phyloP scores from a whole-genome alignment of 805 yeast species.

The Clavispora phyllophila region DNA sequence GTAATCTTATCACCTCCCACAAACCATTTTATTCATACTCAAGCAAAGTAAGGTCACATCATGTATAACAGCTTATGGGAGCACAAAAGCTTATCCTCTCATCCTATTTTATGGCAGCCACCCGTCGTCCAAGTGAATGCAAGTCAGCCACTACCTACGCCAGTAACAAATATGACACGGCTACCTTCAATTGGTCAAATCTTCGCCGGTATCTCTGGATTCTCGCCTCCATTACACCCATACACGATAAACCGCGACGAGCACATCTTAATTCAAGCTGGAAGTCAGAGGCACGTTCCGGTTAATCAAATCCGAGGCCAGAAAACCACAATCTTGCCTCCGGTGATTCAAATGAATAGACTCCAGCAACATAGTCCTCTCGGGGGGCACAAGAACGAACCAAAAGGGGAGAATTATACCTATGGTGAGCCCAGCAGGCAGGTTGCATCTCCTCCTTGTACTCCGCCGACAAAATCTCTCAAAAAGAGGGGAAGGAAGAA shows the following conservation, averaged over 20 bases:
- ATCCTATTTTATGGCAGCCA: slow-evolving; percentile 9
- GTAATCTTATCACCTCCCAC: not conserved
- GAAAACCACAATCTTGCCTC: not conserved
- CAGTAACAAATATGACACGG: not conserved
- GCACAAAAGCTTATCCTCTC: slow-evolving; percentile 7
- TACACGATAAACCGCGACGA: not conserved
- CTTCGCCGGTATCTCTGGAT: not conserved
- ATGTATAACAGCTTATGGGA: slow-evolving; percentile 11
- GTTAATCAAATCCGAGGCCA: not conserved
- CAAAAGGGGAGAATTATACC: not conserved
- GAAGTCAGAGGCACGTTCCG: not conserved
- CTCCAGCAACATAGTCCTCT: not conserved
- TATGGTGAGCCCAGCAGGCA: not conserved
- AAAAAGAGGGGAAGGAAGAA: slow-evolving; percentile 16
- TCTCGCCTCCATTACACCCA: not conserved
- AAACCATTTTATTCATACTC: not conserved
- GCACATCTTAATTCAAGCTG: not conserved
- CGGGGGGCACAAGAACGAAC: not conserved
- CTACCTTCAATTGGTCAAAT: not conserved
- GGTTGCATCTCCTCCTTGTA: not conserved
- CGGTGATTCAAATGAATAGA: not conserved
- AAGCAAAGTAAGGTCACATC: not conserved
- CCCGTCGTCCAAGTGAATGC: slow-evolving; percentile 3
- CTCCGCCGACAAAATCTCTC: slow-evolving; percentile 1
- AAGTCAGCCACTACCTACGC: not conserved